Conservation (phyloP, 1,284 basidiomycete species). For the Anthracocystis panici-leucophaei region DNA sequence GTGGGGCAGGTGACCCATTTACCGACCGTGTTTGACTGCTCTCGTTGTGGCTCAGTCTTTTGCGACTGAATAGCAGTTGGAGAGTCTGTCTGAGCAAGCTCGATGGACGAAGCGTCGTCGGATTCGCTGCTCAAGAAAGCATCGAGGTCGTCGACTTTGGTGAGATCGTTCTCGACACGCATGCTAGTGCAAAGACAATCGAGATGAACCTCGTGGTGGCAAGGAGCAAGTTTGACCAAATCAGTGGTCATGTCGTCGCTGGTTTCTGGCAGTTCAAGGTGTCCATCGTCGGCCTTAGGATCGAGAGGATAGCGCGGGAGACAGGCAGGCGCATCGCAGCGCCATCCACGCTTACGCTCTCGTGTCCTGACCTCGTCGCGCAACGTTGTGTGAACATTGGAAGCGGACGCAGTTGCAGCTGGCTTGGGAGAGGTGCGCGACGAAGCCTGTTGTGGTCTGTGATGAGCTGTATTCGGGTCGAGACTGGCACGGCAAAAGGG, state of each 20-base stretch:
- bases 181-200: slow-evolving; percentile 64
- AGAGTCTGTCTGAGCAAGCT: neutral
- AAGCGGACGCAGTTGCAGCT: neutral
- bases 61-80: slow-evolving; percentile 5
- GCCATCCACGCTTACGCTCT: slow-evolving; percentile 55
- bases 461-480: slow-evolving; percentile 8
- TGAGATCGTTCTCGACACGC: slow-evolving; percentile 51
- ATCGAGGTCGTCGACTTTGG: slow-evolving; percentile 10
- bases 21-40: slow-evolving; percentile 49
- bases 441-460: slow-evolving; percentile 1
- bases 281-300: slow-evolving; percentile 17
- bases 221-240: slow-evolving; percentile 56
- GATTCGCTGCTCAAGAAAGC: slow-evolving; percentile 8
- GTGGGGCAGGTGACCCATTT: slow-evolving; percentile 65
- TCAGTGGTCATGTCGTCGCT: slow-evolving; percentile 38
- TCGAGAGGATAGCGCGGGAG: slow-evolving; percentile 53
- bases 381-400: slow-evolving; percentile 24
- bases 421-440: slow-evolving; percentile 9
- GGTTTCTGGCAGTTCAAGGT: slow-evolving; percentile 36
- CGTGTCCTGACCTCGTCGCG: slow-evolving; percentile 58
- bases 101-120: neutral
- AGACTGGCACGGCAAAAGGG: slow-evolving; percentile 63
- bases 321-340: slow-evolving; percentile 64
- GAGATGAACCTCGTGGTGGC: slow-evolving; percentile 63
- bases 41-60: slow-evolving; percentile 12